phyloP scores from a whole-genome alignment of 441 rosid genomes.

The Erysimum cheiri region DNA sequence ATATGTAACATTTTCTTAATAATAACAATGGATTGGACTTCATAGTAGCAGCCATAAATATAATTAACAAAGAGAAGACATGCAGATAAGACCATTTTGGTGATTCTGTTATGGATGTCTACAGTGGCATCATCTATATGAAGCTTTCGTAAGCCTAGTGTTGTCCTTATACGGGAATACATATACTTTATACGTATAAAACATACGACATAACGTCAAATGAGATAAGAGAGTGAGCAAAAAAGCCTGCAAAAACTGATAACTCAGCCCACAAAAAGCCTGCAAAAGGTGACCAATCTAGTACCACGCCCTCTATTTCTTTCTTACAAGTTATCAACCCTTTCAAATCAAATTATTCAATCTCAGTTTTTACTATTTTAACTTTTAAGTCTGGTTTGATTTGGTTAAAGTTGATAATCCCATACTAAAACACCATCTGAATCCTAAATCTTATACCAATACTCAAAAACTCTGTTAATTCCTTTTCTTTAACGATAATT shows the following conservation, averaged over 20 bases:
- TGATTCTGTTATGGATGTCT: conserved; percentile 29
- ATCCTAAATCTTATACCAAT: background rate
- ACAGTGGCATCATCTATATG: conserved; percentile 12
- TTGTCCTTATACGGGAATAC: conserved; percentile 22
- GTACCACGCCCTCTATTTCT: background rate
- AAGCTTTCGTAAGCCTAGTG: conserved; percentile 26
- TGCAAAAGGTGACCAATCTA: conserved; percentile 22
- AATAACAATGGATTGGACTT: background rate
- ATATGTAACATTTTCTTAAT: too few relatives aligned
- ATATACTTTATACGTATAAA: background rate
- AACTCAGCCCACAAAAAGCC: conserved; percentile 12
- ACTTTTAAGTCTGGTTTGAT: background rate
- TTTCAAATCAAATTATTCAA: conserved; percentile 5
- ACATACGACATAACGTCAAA: conserved; percentile 1
- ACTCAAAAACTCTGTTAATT: background rate
- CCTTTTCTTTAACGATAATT: background rate
- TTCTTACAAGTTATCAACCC: conserved; percentile 17
- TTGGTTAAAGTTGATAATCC: background rate
- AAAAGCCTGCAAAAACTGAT: conserved; percentile 19
- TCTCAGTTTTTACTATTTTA: background rate
- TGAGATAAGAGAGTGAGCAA: conserved; percentile 20
- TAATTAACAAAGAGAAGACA: background rate
- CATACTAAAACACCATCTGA: background rate
- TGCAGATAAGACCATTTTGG: background rate
- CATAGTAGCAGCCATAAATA: too few relatives aligned